Evolutionary conservation across 352 stramenopile species (phyloP).

Genomic region (Globisporangium okanoganense): DNA sequence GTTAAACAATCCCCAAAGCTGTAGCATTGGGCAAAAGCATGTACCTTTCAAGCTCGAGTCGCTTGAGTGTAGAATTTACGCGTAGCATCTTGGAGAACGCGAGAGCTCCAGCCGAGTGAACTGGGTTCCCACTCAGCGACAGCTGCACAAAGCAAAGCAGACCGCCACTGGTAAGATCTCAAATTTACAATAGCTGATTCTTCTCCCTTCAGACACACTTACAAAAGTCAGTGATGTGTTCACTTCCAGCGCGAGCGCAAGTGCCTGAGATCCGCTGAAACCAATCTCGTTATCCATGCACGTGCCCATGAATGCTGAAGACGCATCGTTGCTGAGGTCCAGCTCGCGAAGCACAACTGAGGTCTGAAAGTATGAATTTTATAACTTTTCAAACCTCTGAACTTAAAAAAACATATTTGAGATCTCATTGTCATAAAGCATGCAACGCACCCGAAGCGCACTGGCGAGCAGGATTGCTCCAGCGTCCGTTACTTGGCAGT

Average conservation of each 20-base stretch:
- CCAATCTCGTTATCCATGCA: conserved; percentile 37
- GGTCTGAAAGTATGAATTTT: not conserved
- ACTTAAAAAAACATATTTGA: not conserved
- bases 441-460: conserved; percentile 23
- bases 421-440: not conserved
- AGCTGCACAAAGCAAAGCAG: conserved; percentile 2
- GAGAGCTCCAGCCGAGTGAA: conserved; percentile 17
- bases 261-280: conserved; percentile 14
- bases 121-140: conserved; percentile 30
- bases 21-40: not conserved
- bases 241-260: conserved; percentile 27
- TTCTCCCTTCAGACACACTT: not conserved
- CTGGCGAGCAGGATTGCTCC: conserved; percentile 41
- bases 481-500: conserved; percentile 40
- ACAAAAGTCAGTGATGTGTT: conserved; percentile 28
- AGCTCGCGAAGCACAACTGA: conserved; percentile 20
- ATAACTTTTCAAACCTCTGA: not conserved
- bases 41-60: conserved; percentile 30
- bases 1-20: not conserved
- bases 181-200: not conserved
- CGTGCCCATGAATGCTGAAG: conserved; percentile 10
- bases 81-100: conserved; percentile 29
- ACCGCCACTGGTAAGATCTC: not conserved
- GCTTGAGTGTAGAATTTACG: conserved; percentile 25
- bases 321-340: conserved; percentile 38